phyloP scores from a whole-genome alignment of 2,329 filamentous ascomycete species.

The Mycosphaerella arachidis region DNA sequence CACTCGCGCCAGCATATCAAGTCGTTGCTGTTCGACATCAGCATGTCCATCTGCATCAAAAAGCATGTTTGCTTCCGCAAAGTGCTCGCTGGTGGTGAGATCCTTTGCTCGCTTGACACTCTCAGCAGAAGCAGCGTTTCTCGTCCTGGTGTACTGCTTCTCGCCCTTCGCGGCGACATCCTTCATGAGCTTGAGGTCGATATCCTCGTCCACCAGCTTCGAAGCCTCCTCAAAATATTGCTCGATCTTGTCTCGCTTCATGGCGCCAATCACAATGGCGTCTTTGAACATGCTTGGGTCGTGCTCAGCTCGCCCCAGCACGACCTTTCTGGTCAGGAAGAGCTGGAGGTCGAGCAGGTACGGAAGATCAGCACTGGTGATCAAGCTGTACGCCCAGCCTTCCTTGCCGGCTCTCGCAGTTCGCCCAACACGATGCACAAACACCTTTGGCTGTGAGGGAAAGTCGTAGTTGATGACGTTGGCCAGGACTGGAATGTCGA shows the following conservation, averaged over 20 bases:
- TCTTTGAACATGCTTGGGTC: constrained; percentile 67
- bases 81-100: constrained; percentile 64
- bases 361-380: constrained; percentile 80
- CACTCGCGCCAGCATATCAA: constrained; percentile 83
- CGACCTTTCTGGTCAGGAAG: constrained; percentile 79
- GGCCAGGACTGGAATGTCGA: constrained; percentile 91
- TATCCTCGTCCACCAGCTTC: constrained; percentile 69
- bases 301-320: constrained; percentile 62
- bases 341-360: constrained; percentile 92
- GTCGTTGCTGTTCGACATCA: constrained; percentile 64
- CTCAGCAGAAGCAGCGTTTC: constrained; percentile 83
- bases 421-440: constrained; percentile 90
- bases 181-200: constrained; percentile 67
- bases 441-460: constrained; percentile 92
- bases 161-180: constrained; percentile 81
- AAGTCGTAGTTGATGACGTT: constrained; percentile 99
- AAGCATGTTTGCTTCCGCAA: constrained; percentile 72
- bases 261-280: constrained; percentile 75
- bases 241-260: constrained; percentile 70
- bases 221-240: constrained; percentile 75
- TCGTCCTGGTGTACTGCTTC: constrained; percentile 83
- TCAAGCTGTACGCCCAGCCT: constrained; percentile 92
- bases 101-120: constrained; percentile 85
- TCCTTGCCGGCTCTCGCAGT: constrained; percentile 89
- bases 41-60: constrained; percentile 62